Evolutionary conservation across 2,329 filamentous ascomycete species (phyloP).

Genomic region (Botrytis tulipae): DNA sequence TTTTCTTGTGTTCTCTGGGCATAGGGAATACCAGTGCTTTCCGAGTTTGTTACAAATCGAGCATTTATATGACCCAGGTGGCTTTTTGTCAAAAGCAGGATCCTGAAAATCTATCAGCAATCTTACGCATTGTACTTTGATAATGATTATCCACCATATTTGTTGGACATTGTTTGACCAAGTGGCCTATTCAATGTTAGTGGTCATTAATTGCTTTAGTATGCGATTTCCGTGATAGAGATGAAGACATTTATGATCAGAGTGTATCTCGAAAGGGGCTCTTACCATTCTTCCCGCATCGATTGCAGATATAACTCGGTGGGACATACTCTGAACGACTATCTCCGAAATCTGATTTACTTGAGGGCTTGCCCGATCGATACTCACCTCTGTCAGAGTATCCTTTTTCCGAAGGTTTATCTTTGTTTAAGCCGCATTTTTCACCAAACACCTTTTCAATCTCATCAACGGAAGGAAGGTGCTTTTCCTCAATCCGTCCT

Average conservation of each 20-base stretch:
- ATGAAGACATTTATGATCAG: not conserved
- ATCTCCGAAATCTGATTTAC: not conserved
- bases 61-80: constrained; percentile 40
- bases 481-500: not conserved
- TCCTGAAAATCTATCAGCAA: constrained; percentile 30
- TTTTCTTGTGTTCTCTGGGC: constrained; percentile 40
- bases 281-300: constrained; percentile 32
- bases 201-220: not conserved
- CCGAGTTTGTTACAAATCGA: constrained; percentile 39
- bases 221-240: not conserved
- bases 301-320: constrained; percentile 32
- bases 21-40: constrained; percentile 41
- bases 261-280: not conserved
- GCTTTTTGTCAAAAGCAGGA: constrained; percentile 40
- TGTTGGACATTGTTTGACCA: constrained; percentile 43
- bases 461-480: constrained; percentile 19
- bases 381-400: not conserved
- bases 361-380: not conserved
- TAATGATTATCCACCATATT: constrained; percentile 34
- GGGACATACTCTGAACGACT: constrained; percentile 14
- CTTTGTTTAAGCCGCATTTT: not conserved
- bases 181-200: constrained; percentile 41
- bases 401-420: not conserved
- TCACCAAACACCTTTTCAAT: constrained; percentile 24
- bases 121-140: not conserved